Evolutionary conservation across 352 stramenopile species (phyloP), one percentile per base, ranked within the genome.

Genomic region (Phytophthora tubulina): DNA sequence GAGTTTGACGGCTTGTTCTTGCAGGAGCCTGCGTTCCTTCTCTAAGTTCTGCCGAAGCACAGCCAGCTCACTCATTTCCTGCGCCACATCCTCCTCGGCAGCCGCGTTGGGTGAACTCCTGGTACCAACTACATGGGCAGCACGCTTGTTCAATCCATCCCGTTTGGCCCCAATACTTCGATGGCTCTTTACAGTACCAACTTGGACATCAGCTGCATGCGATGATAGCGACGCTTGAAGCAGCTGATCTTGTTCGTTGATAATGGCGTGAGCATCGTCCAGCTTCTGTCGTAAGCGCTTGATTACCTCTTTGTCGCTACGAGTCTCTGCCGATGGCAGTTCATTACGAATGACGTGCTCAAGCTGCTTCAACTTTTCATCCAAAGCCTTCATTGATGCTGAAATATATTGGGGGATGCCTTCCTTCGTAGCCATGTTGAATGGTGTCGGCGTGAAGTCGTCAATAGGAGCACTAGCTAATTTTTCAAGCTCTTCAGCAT

Each of bases 231-330:
- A 88, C 11, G 85, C 86, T 74, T 94, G 86, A 36, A 94, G 63
- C 31, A 94, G 67, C 51, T 89, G 78, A 50, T 94, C 85, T 63
- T 94, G 86, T 51, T 94, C 85, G 0, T 68, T 62, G 32, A 94
- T 88, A 63, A 94, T 81, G 6, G 53, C 64, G 30, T 93, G 79
- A 0, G 86, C 86, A 21, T 92, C 83, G 9, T 79, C 76, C 7
- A 94, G 79, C 61, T 94, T 94, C 30, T 82, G 39, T 42, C 82
- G 81, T n/a, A 94, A 79, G 4, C 86, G 60, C 41, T 78, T 80
- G 13, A 84, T 81, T 31, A 90, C 51, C 36, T 93, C 75, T 58
- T 73, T 74, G 52, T 78, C 68, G 13, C 59, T 76, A 7, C 70
- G 69, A 21, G 66, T 48, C 42, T 75, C 68, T 38, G 70, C 52